Base-by-base conservation (phyloP, 345 rosid species). In the Eucalyptus tenuipes region DNA sequence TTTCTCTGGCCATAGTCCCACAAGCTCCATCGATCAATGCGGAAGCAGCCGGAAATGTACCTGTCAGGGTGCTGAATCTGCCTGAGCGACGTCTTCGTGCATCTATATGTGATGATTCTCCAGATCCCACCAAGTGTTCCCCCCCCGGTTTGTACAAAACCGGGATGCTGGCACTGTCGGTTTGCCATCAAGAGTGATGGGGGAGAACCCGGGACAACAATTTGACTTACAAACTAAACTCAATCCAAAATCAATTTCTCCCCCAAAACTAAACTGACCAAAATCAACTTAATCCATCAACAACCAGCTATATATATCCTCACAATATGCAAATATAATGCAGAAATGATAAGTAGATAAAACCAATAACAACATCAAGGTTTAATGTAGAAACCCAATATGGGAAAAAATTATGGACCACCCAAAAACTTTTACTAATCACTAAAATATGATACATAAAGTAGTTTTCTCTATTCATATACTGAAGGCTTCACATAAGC, bases 351-450 rank as follows among this genome's bases (percentile, higher is more conserved):
- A 3, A 52, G 57, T 7, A 20, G 10, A 52, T 4, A 52, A 20
- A 52, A 4, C 25, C 57, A 52, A 52, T 37, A 52, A 52, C 25
- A 20, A 20, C 1, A 8, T 1, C 10, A 52, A 20, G 10, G 25
- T 52, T 18, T 52, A 52, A 52, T 2, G 1, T 52, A 2, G 0
- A 52, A 52, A 52, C 3, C 0, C 2, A 52, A 7, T 52, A 18
- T 0, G 0, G 24, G 25, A 18, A 52, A 45, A 18, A 52, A 44
- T 1, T 1, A 0, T 2, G 1, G 47, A 44, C 47, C 3, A 2
- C 1, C 24, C 57, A 52, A 18, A 52, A 52, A 18, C 24, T 18
- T 18, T 18, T 52, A 52, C 10, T 4, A 18, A 52, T 52, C 57
- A 52, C 25, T 52, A 52, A 18, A 52, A 18, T 52, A 52, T 0